phyloP scores from a whole-genome alignment of 1,284 basidiomycete species.

The Vanrija sp. region DNA sequence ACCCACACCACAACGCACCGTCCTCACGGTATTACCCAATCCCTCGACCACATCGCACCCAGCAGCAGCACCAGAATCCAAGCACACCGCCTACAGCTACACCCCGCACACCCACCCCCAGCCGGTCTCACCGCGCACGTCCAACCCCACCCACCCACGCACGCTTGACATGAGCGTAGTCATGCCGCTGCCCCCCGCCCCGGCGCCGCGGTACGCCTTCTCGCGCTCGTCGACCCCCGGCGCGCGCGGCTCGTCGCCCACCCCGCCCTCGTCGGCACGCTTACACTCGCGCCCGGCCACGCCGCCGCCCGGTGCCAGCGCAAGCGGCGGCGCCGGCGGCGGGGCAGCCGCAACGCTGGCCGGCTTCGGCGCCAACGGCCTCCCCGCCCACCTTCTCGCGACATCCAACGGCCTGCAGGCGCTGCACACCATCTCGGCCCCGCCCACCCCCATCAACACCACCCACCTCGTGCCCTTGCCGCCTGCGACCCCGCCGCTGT shows the following conservation, averaged over 20 bases:
- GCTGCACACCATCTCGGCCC: conserved; percentile 38
- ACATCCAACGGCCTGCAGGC: conserved; percentile 1
- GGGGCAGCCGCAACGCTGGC: not conserved
- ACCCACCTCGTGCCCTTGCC: conserved; percentile 34
- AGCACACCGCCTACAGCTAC: not conserved
- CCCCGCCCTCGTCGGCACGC: conserved; percentile 16
- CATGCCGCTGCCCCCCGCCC: conserved; percentile 13
- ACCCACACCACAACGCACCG: too few relatives aligned
- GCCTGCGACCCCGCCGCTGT: conserved; percentile 14
- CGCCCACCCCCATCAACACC: conserved; percentile 41
- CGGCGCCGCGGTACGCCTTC: conserved; percentile 13
- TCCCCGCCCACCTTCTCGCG: conserved; percentile 5
- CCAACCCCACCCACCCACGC: not conserved
- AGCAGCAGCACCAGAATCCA: too few relatives aligned
- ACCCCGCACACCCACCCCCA: not conserved
- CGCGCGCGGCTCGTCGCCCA: conserved; percentile 8
- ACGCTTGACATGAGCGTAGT: conserved; percentile 13
- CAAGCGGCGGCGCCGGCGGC: conserved; percentile 13
- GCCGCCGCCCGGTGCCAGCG: conserved; percentile 8
- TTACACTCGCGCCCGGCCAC: conserved; percentile 18
- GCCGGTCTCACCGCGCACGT: not conserved
- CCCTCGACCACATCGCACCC: too few relatives aligned
- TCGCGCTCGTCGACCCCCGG: conserved; percentile 19
- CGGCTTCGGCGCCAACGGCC: not conserved
- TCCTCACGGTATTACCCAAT: too few relatives aligned